phyloP scores from a whole-genome alignment of 192 early-diverging fungal species.

The Gigaspora rosea region DNA sequence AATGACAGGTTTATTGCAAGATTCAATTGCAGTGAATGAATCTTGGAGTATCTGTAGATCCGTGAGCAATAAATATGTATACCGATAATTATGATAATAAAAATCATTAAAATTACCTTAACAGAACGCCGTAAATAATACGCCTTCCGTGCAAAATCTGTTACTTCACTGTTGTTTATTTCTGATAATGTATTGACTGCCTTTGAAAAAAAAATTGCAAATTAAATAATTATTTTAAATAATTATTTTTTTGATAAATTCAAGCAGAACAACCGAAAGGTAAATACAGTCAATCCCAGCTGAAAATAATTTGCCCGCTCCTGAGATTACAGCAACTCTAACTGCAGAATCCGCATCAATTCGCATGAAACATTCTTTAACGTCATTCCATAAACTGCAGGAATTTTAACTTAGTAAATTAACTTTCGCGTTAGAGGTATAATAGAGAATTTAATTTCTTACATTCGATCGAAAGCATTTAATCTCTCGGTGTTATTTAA shows the following conservation, averaged over 20 bases:
- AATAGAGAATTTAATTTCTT: too few relatives aligned
- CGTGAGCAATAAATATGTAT: not conserved
- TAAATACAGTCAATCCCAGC: conserved; percentile 84
- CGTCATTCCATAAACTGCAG: conserved; percentile 66
- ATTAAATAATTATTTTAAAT: not conserved
- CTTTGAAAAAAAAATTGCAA: not conserved
- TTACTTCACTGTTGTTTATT: not conserved
- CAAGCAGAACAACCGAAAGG: not conserved
- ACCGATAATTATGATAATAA: not conserved
- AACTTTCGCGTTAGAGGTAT: not conserved
- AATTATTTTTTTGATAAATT: not conserved
- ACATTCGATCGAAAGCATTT: too few relatives aligned
- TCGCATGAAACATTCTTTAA: conserved; percentile 59
- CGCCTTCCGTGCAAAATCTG: conserved; percentile 38
- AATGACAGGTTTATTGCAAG: conserved; percentile 86
- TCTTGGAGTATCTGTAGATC: conserved; percentile 54
- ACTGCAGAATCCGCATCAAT: conserved; percentile 67
- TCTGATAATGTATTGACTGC: not conserved
- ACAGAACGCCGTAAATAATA: conserved; percentile 43
- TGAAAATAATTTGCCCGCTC: conserved; percentile 78
- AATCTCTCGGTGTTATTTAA: conserved; percentile 81
- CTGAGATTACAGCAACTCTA: conserved; percentile 76
- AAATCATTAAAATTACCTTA: conserved; percentile 32
- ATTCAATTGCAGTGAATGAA: conserved; percentile 77
- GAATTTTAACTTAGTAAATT: not conserved